phyloP scores from a whole-genome alignment of 2,329 filamentous ascomycete genomes.

The Aspergillus ruber region DNA sequence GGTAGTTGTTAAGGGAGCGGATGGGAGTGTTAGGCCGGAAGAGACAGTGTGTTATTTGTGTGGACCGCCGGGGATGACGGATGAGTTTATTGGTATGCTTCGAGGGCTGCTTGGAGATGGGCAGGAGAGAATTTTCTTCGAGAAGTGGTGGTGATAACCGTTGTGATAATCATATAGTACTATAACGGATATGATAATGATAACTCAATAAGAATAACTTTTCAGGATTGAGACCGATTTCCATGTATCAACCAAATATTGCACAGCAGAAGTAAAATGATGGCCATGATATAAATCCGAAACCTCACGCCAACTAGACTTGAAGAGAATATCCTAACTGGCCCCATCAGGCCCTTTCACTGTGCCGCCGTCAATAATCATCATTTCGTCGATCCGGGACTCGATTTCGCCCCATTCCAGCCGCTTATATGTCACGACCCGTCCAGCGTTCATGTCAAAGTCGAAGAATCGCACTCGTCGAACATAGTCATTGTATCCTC shows the following conservation, averaged over 20 bases:
- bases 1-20: conserved; percentile 23
- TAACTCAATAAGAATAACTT: background rate
- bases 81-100: conserved; percentile 50
- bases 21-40: conserved; percentile 18
- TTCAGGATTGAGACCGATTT: background rate
- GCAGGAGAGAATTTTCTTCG: conserved; percentile 47
- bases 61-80: conserved; percentile 63
- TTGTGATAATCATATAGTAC: background rate
- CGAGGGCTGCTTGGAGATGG: conserved; percentile 38
- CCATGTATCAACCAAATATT: background rate
- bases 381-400: conserved; percentile 52
- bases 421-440: conserved; percentile 88
- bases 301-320: background rate
- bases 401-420: conserved; percentile 60
- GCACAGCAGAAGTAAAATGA: background rate
- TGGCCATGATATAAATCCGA: background rate
- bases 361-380: conserved; percentile 54
- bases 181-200: background rate
- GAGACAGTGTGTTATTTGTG: conserved; percentile 59
- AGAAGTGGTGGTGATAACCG: conserved; percentile 57
- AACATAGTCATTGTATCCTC: conserved; percentile 78
- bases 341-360: conserved; percentile 34
- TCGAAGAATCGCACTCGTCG: conserved; percentile 85
- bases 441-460: conserved; percentile 82
- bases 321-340: background rate